Base-by-base conservation (phyloP, 257 asterid species). In the Haberlea rhodopensis region DNA sequence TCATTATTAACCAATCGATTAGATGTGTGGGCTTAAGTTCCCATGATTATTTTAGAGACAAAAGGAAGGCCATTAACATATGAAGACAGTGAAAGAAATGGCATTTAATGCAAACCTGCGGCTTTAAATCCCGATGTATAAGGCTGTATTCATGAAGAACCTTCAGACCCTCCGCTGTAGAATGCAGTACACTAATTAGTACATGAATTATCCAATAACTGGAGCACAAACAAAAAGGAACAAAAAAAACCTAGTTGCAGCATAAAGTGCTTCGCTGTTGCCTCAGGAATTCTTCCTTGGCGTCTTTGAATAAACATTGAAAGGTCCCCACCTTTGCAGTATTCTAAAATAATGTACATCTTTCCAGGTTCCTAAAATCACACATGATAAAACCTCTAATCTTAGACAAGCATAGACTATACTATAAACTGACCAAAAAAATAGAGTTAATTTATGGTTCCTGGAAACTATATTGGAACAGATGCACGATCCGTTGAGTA, bases 241-340 rank as follows among this genome's bases (percentile, higher is more conserved):
- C 28, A 63, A 46, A 29, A 55, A 72, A 70, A 70, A 87, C 99
- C 99, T 51, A 92, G 85, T 71, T 92, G 99, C 79, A 70, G 94
- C 97, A 92, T 85, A 65, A 89, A 92, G 72, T 89, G 87, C 76
- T 85, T 92, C 29, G 99, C 90, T 54, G 90, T 81, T 71, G 86
- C 86, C 79, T 89, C 99, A 45, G 90, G 81, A 56, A 92, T 82
- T 79, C 68, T 83, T 67, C 97, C 95, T 66, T 80, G 88, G 46
- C 69, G 85, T 69, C 78, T 76, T 62, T 87, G 97, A 66, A 92
- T 79, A 75, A 78, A 84, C 70, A 78, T 75, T 0, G 95, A 89
- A 56, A 92, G 94, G 73, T 92, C 99, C 63, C 99, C 99, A 45
- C 99, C 99, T 83, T 76, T 85, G 79, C 99, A 92, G 79, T 77